phyloP scores from a whole-genome alignment of 2,329 filamentous ascomycete species.

The Colletotrichum tanaceti region DNA sequence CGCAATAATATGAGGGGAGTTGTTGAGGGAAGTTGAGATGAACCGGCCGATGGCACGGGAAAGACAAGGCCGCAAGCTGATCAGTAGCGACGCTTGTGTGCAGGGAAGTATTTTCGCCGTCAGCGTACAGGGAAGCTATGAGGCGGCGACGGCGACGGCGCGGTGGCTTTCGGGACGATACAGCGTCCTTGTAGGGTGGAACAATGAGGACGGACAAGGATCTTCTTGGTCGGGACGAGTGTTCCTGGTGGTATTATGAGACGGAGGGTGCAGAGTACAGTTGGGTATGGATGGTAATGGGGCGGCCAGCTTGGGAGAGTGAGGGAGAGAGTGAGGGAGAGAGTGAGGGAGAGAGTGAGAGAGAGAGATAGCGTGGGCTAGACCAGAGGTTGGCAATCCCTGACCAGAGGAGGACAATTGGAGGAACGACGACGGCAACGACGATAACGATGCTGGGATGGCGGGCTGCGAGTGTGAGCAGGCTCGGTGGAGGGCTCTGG shows the following conservation, averaged over 20 bases:
- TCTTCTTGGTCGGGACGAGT: conserved; percentile 4
- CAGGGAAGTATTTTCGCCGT: conserved; percentile 33
- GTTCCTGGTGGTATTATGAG: conserved; percentile 13
- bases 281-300: too few relatives aligned
- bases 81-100: conserved; percentile 17
- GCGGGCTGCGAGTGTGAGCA: conserved; percentile 16
- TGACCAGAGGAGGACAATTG: conserved; percentile 27
- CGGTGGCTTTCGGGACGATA: conserved; percentile 17
- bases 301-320: too few relatives aligned
- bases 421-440: conserved; percentile 18
- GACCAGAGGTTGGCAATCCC: conserved; percentile 33
- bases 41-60: conserved; percentile 38
- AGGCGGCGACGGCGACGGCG: conserved; percentile 19
- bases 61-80: conserved; percentile 30
- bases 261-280: background rate
- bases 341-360: background rate
- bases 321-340: too few relatives aligned
- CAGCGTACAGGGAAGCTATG: conserved; percentile 21
- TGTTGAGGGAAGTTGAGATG: conserved; percentile 31
- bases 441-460: conserved; percentile 22
- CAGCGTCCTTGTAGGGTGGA: conserved; percentile 16
- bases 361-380: conserved; percentile 16
- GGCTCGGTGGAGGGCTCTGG: conserved; percentile 27
- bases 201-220: background rate
- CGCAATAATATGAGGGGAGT: conserved; percentile 35